Percentiles rank a stretch among this genome's conserved stretches.
Evolutionary conservation across 306 rosid genomes (phyloP).

Genomic region (Oxytropis ochrocephala): DNA sequence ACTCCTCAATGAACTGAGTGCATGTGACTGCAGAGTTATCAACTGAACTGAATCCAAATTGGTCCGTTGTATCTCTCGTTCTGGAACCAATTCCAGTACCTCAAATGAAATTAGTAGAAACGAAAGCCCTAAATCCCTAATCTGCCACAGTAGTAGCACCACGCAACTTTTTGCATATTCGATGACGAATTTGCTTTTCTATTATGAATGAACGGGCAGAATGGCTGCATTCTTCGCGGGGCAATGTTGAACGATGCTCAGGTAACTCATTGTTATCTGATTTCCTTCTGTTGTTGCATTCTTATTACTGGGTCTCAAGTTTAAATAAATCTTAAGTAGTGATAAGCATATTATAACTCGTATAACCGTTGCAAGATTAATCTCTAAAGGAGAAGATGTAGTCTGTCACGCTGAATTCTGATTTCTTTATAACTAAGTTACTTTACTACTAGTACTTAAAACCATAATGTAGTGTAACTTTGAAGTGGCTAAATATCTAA

Average conservation of each 20-base stretch:
- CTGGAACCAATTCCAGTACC: background rate
- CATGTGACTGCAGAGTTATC: no score
- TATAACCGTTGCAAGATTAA: conserved; percentile 71
- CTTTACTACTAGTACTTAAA: background rate
- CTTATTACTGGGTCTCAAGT: no score
- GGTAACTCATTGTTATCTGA: background rate
- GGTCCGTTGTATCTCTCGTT: no score
- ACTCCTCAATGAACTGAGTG: no score
- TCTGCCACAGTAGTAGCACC: background rate
- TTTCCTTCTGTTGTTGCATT: no score
- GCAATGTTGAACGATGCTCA: background rate
- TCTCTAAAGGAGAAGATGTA: conserved; percentile 39
- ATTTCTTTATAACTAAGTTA: background rate
- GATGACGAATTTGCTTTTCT: background rate
- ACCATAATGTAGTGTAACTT: background rate
- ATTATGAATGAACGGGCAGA: background rate
- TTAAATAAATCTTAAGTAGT: no score
- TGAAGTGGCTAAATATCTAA: background rate
- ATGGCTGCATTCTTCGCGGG: background rate
- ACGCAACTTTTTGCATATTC: background rate
- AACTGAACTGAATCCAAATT: no score
- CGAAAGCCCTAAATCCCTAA: background rate
- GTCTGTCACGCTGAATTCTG: background rate
- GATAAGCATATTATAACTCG: background rate
- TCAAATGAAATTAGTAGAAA: background rate